phyloP scores from a whole-genome alignment of 441 rosid genomes.

The Populus hybrid region DNA sequence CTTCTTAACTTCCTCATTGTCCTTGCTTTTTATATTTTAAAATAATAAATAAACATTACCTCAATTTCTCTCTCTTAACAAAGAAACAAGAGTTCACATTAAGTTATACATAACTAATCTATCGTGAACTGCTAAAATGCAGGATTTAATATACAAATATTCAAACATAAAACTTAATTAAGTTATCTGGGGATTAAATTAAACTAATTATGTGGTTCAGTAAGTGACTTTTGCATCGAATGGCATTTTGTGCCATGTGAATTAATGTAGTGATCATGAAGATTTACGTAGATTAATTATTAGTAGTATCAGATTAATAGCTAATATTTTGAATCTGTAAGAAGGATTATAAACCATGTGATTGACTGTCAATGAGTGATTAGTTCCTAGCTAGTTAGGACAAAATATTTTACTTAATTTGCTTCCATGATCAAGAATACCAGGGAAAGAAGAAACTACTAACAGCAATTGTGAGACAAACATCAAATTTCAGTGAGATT shows the following conservation, averaged over 20 bases:
- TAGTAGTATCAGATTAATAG: neutral
- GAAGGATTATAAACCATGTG: neutral
- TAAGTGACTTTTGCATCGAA: neutral
- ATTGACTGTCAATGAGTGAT: neutral
- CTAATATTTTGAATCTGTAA: neutral
- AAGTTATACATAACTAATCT: too few species aligned
- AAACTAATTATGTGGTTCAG: neutral
- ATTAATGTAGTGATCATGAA: neutral
- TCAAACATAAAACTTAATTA: too few species aligned
- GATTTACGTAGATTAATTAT: neutral
- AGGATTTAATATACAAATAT: too few species aligned
- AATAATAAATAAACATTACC: too few species aligned
- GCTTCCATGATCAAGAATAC: neutral
- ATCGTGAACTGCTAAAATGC: neutral
- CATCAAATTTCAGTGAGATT: too few species aligned
- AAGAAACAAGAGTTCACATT: neutral
- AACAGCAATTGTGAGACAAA: too few species aligned
- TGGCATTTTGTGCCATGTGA: neutral
- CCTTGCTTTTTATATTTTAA: too few species aligned
- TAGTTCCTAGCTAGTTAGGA: too few species aligned
- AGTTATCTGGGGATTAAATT: neutral
- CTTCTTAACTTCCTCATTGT: too few species aligned
- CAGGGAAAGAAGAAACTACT: neutral
- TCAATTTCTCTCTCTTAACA: neutral
- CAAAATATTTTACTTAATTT: too few species aligned